These are phyloP conservation scores for Aspergillus ellipticus DNA, from an alignment of 495 filamentous ascomycete genomes.

Conservation along the genomic window DNA sequence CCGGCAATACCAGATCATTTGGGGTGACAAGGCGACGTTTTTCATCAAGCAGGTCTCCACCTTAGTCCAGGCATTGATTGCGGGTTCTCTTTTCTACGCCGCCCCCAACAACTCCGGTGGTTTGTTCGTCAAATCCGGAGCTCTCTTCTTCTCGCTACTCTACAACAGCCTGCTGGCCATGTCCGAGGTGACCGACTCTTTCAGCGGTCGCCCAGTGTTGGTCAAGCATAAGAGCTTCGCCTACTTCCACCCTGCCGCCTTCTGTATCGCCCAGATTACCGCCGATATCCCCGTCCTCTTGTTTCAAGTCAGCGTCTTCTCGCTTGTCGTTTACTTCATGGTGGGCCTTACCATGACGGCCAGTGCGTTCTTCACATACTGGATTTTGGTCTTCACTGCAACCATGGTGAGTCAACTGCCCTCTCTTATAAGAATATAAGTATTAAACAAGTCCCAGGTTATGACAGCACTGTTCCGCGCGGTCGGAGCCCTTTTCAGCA, in stretches of 20 bases:
- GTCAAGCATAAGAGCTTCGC: constrained; percentile 74
- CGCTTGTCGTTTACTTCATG: constrained; percentile 75
- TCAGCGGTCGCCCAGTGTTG: constrained; percentile 64
- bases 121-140: constrained; percentile 52
- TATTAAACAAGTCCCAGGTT: background rate
- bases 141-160: constrained; percentile 69
- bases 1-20: constrained; percentile 56
- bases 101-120: constrained; percentile 40
- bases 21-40: constrained; percentile 58
- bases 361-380: constrained; percentile 51
- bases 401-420: constrained; percentile 27
- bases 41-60: constrained; percentile 55
- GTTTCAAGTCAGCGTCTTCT: constrained; percentile 62
- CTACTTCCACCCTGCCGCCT: constrained; percentile 71
- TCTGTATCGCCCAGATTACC: constrained; percentile 65
- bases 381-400: constrained; percentile 21
- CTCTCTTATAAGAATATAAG: background rate
- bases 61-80: constrained; percentile 38
- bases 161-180: constrained; percentile 73
- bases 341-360: constrained; percentile 45
- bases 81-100: constrained; percentile 41
- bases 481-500: constrained; percentile 46
- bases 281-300: constrained; percentile 66
- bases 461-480: constrained; percentile 54
- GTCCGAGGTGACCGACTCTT: constrained; percentile 67